Base-by-base conservation (phyloP, 192 early-diverging fungal species). In the Obelidium mucronatum region DNA sequence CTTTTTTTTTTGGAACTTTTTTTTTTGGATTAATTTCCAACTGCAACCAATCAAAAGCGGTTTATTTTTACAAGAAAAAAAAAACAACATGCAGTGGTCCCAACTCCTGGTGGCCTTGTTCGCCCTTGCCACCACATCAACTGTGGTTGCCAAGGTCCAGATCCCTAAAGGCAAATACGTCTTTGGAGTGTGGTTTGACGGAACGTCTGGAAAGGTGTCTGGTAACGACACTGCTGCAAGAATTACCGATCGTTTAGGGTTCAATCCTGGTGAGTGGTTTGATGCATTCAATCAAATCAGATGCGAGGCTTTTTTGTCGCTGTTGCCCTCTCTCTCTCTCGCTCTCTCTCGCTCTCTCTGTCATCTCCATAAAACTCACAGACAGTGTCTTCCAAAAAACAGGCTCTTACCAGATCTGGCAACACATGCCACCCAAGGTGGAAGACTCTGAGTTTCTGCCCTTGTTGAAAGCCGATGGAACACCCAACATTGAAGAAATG, bases 161-260 rank as follows among this genome's bases (percentile, higher is more conserved):
- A 34, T 44, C 3, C 73, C 73, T 3, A 60, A 24, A 31, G 73
- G 73, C 8, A 48, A 76, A 62, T 28, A 67, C 26, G 26, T 51
- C 37, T 54, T 67, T 28, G 74, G 74, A 33, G 64, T 64, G 15
- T 76, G 74, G 74, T n/a, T 76, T 33, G 74, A 76, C 51, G 66
- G 66, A 4, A 68, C 66, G 15, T 34, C 30, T 13, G 61, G 19
- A 26, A 30, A 19, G 15, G 31, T 64, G 30, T 51, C 66, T 33
- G 66, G 66, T 5, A 68, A 68, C 42, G 66, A 68, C n/a, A 68
- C 66, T 24, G 22, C 66, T 22, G 66, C 66, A 13, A 42, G 44
- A 48, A 42, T 68, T 37, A 28, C 15, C 42, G 40, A 68, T 13
- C 40, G 66, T 13, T 24, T 68, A 6, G 66, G 66, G 4, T 68